These are phyloP conservation scores for Polyporus arcularius DNA, from an alignment of 768 basidiomycete genomes.

Conservation along the genomic window DNA sequence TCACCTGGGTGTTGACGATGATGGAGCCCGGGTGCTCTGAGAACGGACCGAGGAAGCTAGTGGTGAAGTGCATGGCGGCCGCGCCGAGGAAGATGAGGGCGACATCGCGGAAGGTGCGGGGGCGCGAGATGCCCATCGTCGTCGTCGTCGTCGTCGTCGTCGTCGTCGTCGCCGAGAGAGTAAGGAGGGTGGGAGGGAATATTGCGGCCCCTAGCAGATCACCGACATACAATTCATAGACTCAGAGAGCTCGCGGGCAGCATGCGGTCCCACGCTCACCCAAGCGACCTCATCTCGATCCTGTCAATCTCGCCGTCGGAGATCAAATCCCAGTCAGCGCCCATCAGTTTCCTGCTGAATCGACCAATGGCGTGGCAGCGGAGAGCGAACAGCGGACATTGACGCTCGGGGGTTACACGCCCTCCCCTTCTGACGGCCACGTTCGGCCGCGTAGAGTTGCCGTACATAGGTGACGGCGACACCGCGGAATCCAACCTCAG, in stretches of 20 bases:
- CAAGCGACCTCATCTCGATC: slow-evolving; percentile 48
- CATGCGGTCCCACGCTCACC: not conserved
- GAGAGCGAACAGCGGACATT: too few relatives aligned
- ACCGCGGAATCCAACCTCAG: too few relatives aligned
- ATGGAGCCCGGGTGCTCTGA: slow-evolving; percentile 29
- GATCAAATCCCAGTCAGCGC: too few relatives aligned
- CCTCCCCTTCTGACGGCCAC: too few relatives aligned
- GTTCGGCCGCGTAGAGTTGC: too few relatives aligned
- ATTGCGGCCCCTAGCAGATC: slow-evolving; percentile 8
- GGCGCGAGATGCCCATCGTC: slow-evolving; percentile 29
- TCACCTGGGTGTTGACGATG: slow-evolving; percentile 34
- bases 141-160: slow-evolving; percentile 14
- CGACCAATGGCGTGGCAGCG: too few relatives aligned
- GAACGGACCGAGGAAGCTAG: slow-evolving; percentile 39
- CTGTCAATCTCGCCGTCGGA: slow-evolving; percentile 38
- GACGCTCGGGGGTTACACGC: too few relatives aligned
- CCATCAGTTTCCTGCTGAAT: too few relatives aligned
- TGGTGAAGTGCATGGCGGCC: slow-evolving; percentile 53
- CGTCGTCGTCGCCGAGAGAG: slow-evolving; percentile 15
- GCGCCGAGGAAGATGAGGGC: slow-evolving; percentile 62
- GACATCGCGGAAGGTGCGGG: slow-evolving; percentile 56
- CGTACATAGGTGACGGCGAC: too few relatives aligned
- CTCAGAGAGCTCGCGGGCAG: too few relatives aligned
- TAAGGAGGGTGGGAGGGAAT: too few relatives aligned
- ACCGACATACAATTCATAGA: slow-evolving; percentile 53